Conservation (phyloP, 345 rosid genomes). For the Eucalyptus viminalis region DNA sequence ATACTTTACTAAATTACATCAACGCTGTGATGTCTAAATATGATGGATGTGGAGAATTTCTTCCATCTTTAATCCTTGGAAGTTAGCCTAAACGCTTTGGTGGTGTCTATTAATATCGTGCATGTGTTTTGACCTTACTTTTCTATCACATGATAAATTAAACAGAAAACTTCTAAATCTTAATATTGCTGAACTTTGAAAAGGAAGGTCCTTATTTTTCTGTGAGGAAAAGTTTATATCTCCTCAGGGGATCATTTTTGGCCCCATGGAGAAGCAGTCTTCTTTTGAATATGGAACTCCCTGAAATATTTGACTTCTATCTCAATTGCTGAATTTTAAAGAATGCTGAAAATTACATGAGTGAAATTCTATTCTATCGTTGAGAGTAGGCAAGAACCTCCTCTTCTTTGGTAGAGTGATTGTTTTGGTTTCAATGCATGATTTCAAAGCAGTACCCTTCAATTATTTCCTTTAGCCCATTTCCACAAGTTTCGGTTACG, state of each 20-base stretch:
- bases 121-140: neutral
- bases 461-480: neutral
- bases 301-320: neutral
- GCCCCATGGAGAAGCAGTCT: neutral
- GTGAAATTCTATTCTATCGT: neutral
- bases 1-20: neutral
- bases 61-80: neutral
- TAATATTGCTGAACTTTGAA: neutral
- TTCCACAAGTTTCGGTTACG: neutral
- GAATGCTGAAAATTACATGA: neutral
- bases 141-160: neutral
- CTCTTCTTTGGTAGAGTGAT: neutral
- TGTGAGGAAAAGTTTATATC: neutral
- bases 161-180: neutral
- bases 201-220: neutral
- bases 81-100: neutral
- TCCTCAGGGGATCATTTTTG: neutral
- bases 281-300: neutral
- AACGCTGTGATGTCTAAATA: neutral
- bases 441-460: neutral
- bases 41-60: neutral
- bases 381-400: neutral
- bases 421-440: neutral
- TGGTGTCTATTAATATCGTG: neutral
- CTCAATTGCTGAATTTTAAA: neutral